Evolutionary conservation across 495 filamentous ascomycete genomes (phyloP), one percentile per base, ranked within the genome.

Genomic region (Neurospora cerealis): DNA sequence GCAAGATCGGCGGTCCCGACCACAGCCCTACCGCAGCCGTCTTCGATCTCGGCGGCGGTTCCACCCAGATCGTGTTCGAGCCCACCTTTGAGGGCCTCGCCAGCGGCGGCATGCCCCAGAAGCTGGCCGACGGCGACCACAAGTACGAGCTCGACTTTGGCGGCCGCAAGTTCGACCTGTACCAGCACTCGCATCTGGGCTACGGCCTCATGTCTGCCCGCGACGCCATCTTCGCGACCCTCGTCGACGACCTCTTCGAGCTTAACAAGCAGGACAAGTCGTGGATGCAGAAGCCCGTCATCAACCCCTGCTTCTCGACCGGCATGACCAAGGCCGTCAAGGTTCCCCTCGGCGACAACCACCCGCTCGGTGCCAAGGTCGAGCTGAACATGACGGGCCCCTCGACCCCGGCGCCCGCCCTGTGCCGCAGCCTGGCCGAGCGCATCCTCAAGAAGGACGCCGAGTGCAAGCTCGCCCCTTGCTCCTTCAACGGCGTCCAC

Each of bases 51-150:
- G 96, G 95, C 77, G 96, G 96, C 78, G 96, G 95, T 62, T 97
- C 93, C 19, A 99, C 96, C 34, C 96, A 99, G 85, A 97, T 99
- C 79, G 96, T 98, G 74, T 99, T 98, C 83, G 88, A 98, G 81
- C 96, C 96, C 21, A 97, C 91, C n/a, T 99, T 97, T 81, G 88
- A 91, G 79, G 88, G 87, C 73, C 83, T 88, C 74, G 80, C 87
- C 10, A 81, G 82, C 54, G 92, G 92, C 72, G 95, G 95, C 74
- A 94, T 98, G 91, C 96, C 96, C 3, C 91, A 93, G 78, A 91
- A 88, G 76, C 85, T 99, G 70, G 88, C 89, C 28, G 90, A 93
- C 46, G 96, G 96, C 75, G 96, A 98, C 80, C 96, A 99, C 87
- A 98, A 97, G 83, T 99, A 99, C 83, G 88, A 91, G 66, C 89